A percentile compares a stretch with the other conserved stretches of the same genome.
Evolutionary conservation across 495 filamentous ascomycete species (phyloP).

Genomic region (Rhypophila decipiens): DNA sequence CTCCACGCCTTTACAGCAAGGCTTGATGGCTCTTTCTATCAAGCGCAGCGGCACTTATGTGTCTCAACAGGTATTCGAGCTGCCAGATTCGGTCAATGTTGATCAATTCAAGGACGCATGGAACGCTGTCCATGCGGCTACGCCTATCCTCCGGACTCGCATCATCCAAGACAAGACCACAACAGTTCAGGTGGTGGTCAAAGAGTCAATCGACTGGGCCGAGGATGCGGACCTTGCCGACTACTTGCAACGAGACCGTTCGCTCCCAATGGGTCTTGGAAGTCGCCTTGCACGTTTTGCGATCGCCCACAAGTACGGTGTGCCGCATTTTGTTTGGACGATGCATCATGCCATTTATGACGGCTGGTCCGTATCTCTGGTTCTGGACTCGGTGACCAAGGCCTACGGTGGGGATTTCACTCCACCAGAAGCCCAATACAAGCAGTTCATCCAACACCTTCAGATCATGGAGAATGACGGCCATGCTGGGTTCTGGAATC

Average conservation of each 20-base stretch:
- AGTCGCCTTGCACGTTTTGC: neutral
- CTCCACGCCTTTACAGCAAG: neutral
- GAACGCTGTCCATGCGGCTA: neutral
- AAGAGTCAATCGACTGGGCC: neutral
- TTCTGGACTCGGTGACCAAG: slow-evolving; percentile 8
- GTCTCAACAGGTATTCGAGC: neutral
- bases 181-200: neutral
- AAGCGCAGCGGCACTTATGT: neutral
- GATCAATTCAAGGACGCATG: neutral
- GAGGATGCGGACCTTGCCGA: neutral
- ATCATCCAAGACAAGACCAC: neutral
- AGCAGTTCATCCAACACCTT: neutral
- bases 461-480: neutral
- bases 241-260: too few species aligned
- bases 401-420: neutral
- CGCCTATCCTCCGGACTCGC: neutral
- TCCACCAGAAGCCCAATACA: neutral
- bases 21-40: neutral
- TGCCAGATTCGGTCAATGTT: neutral
- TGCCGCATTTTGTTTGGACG: slow-evolving; percentile 35
- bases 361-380: slow-evolving; percentile 50
- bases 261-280: too few species aligned
- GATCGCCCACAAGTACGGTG: neutral
- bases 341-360: slow-evolving; percentile 62
- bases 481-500: neutral